Evolutionary conservation across 2,329 filamentous ascomycete genomes (phyloP).

Genomic region (Plectosphaerella cucumerina): DNA sequence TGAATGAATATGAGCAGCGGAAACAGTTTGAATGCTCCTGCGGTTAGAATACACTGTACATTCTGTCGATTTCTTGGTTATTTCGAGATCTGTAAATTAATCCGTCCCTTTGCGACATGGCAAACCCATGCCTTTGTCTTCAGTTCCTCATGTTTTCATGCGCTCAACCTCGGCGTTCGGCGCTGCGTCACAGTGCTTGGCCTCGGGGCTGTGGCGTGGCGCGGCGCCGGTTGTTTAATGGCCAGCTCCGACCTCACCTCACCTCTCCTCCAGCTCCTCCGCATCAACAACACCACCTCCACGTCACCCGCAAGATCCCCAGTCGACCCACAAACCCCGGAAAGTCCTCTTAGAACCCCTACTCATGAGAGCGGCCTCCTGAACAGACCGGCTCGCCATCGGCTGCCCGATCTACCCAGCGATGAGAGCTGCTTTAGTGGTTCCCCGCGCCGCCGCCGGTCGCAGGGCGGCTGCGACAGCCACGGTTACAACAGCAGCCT

Average conservation of each 20-base stretch:
- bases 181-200: constrained; percentile 1
- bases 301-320: neutral
- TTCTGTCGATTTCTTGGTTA: too few relatives aligned
- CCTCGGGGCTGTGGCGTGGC: neutral
- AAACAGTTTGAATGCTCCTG: too few relatives aligned
- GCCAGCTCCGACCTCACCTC: neutral
- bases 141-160: too few relatives aligned
- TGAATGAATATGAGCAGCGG: too few relatives aligned
- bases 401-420: constrained; percentile 8
- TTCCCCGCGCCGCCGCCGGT: constrained; percentile 4
- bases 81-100: too few relatives aligned
- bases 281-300: neutral
- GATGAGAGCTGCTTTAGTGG: constrained; percentile 11
- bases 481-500: neutral
- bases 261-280: neutral
- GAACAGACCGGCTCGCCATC: constrained; percentile 10
- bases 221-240: too few relatives aligned
- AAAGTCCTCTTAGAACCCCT: neutral
- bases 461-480: constrained; percentile 5
- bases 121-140: too few relatives aligned
- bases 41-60: too few relatives aligned
- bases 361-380: constrained; percentile 10
- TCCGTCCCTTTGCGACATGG: too few relatives aligned
- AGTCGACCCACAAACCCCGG: neutral
- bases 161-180: too few relatives aligned